Conservation (phyloP, 1,284 basidiomycete genomes). For the Agroathelia rolfsii region DNA sequence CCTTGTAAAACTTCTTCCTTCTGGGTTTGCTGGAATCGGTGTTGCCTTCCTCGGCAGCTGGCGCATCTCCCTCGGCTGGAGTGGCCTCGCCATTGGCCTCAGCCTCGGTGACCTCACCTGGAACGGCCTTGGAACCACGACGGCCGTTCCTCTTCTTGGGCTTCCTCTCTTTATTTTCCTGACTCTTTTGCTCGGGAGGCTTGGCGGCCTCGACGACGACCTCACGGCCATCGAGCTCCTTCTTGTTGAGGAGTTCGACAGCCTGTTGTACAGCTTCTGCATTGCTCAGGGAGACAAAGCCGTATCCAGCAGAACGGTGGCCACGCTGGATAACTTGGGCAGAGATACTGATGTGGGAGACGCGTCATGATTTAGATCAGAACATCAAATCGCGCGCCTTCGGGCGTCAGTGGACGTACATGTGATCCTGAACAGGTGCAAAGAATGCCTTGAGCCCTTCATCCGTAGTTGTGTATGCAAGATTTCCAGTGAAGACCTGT, state of each 20-base stretch:
- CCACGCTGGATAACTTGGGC: slow-evolving; percentile 77
- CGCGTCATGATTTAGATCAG: too few relatives aligned
- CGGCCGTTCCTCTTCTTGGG: slow-evolving; percentile 70
- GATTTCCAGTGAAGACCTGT: slow-evolving; percentile 82
- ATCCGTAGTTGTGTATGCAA: slow-evolving; percentile 81
- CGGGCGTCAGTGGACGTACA: slow-evolving; percentile 47
- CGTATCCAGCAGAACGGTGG: slow-evolving; percentile 79
- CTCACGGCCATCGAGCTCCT: slow-evolving; percentile 79
- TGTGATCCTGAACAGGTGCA: slow-evolving; percentile 69
- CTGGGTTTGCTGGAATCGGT: slow-evolving; percentile 62
- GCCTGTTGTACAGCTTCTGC: slow-evolving; percentile 79
- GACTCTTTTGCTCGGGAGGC: slow-evolving; percentile 77
- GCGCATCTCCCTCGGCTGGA: slow-evolving; percentile 37
- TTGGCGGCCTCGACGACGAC: slow-evolving; percentile 87
- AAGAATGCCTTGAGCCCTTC: slow-evolving; percentile 86
- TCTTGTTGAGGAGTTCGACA: slow-evolving; percentile 77
- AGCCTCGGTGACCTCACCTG: slow-evolving; percentile 77
- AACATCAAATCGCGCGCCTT: slow-evolving; percentile 25
- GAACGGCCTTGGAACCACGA: slow-evolving; percentile 73
- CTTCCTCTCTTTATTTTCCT: slow-evolving; percentile 63
- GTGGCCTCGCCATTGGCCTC: slow-evolving; percentile 69
- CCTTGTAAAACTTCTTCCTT: slow-evolving; percentile 52
- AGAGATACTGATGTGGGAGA: slow-evolving; percentile 39
- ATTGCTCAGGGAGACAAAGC: slow-evolving; percentile 78
- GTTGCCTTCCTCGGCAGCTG: slow-evolving; percentile 32